A percentile compares a stretch with the other conserved stretches of the same genome.
phyloP scores from a whole-genome alignment of 805 yeast genomes.

The Saccharomycopsis sp. region DNA sequence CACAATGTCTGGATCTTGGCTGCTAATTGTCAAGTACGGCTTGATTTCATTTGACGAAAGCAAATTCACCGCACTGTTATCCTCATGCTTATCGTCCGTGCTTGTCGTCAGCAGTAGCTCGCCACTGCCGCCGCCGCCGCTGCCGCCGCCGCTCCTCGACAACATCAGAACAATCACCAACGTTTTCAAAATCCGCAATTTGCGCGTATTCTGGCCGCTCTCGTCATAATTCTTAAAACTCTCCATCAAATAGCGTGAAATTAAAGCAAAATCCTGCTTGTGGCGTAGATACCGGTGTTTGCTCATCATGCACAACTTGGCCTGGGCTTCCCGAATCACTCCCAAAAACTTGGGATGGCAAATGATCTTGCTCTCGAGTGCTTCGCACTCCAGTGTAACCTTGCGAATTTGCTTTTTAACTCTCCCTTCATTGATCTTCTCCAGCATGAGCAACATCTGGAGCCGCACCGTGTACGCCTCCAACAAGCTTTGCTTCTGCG shows the following conservation, averaged over 20 bases:
- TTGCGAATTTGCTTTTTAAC: no score
- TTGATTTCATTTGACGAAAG: constrained; percentile 66
- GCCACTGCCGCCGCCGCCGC: no score
- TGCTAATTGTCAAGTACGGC: constrained; percentile 31
- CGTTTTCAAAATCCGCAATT: constrained; percentile 50
- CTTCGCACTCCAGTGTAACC: constrained; percentile 29
- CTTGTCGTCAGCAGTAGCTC: no score
- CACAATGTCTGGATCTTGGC: no score
- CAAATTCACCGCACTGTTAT: no score
- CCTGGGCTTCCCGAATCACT: constrained; percentile 69
- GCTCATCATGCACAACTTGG: constrained; percentile 52
- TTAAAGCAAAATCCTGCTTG: no score
- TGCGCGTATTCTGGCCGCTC: constrained; percentile 51
- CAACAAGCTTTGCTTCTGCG: constrained; percentile 39
- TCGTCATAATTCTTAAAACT: constrained; percentile 55
- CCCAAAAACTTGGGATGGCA: constrained; percentile 74
- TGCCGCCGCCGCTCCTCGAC: no score
- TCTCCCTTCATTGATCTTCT: no score
- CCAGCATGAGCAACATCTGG: constrained; percentile 29
- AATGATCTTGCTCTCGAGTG: constrained; percentile 44
- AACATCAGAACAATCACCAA: constrained; percentile 50
- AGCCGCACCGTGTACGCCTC: constrained; percentile 65
- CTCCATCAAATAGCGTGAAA: no score
- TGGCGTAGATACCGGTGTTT: constrained; percentile 50
- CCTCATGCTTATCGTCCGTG: no score